Evolutionary conservation across 2,329 filamentous ascomycete genomes (phyloP).

Genomic region (Macroventuria anomochaeta): DNA sequence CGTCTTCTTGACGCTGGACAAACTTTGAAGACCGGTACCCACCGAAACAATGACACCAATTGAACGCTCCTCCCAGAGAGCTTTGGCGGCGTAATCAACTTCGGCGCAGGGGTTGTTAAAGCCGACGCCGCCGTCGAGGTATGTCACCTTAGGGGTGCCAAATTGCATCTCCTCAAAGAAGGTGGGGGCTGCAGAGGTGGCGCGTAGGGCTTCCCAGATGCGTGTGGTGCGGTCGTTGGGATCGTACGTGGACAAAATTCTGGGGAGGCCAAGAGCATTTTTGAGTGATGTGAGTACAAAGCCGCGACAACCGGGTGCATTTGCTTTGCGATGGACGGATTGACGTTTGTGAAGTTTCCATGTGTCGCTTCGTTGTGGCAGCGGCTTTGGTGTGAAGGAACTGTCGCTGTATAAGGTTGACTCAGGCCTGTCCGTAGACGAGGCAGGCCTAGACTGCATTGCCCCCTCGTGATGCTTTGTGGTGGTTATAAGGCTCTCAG

Average conservation of each 20-base stretch:
- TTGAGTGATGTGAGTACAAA: slow-evolving; percentile 50
- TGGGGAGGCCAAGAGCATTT: slow-evolving; percentile 47
- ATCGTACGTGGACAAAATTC: slow-evolving; percentile 49
- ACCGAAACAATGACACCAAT: slow-evolving; percentile 51
- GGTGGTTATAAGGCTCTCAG: slow-evolving; percentile 38
- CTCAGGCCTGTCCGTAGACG: too few species aligned
- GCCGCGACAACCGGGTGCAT: slow-evolving; percentile 45
- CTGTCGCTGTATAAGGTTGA: slow-evolving; percentile 19
- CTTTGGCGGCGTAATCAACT: slow-evolving; percentile 57
- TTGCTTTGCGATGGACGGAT: slow-evolving; percentile 45
- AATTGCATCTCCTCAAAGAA: slow-evolving; percentile 62
- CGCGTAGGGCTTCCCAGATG: slow-evolving; percentile 61
- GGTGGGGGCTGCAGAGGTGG: slow-evolving; percentile 58
- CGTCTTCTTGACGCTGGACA: slow-evolving; percentile 47
- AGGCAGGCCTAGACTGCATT: too few species aligned
- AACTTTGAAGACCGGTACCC: slow-evolving; percentile 49
- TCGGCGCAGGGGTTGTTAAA: slow-evolving; percentile 60
- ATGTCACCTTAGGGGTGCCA: slow-evolving; percentile 54
- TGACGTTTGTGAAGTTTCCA: slow-evolving; percentile 45
- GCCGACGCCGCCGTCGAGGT: slow-evolving; percentile 58
- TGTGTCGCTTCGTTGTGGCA: slow-evolving; percentile 29
- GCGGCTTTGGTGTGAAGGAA: slow-evolving; percentile 22
- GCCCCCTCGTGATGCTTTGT: slow-evolving; percentile 24
- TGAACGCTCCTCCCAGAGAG: slow-evolving; percentile 46
- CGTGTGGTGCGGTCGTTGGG: slow-evolving; percentile 47